phyloP scores from a whole-genome alignment of 345 rosid species.

The Eucalyptus polyanthemos region DNA sequence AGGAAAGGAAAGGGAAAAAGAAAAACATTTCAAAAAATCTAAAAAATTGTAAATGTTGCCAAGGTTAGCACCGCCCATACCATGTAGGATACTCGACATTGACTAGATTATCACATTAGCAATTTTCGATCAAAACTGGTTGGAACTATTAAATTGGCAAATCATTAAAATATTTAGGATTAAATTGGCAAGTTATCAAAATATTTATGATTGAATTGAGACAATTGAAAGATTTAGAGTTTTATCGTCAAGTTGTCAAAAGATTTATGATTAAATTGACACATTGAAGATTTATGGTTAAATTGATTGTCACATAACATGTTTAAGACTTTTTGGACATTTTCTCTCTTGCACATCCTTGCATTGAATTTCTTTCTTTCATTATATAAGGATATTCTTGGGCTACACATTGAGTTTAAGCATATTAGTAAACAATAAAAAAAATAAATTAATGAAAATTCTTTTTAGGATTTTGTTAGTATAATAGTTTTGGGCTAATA shows the following conservation, averaged over 20 bases:
- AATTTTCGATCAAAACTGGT: too few relatives aligned
- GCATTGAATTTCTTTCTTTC: background rate
- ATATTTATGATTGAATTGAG: fast-evolving
- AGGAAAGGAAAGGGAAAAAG: background rate
- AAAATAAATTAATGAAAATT: background rate
- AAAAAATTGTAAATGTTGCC: too few relatives aligned
- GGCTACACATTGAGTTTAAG: background rate
- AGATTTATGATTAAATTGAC: too few relatives aligned
- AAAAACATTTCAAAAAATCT: too few relatives aligned
- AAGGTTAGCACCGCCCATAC: fast-evolving
- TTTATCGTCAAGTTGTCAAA: too few relatives aligned
- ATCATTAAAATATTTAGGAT: too few relatives aligned
- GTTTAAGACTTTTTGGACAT: too few relatives aligned
- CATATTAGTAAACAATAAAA: background rate
- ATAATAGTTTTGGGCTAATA: background rate
- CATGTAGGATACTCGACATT: background rate
- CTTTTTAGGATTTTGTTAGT: background rate
- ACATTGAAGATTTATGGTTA: background rate
- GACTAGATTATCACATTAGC: background rate
- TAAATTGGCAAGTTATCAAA: too few relatives aligned
- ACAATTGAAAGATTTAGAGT: too few relatives aligned
- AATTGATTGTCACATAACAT: fast-evolving
- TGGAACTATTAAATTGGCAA: too few relatives aligned
- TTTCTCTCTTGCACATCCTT: background rate
- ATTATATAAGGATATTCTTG: background rate